Percentiles rank a stretch among this genome's conserved stretches.
Evolutionary conservation across 345 rosid species (phyloP).

Genomic region (Lagerstroemia speciosa): DNA sequence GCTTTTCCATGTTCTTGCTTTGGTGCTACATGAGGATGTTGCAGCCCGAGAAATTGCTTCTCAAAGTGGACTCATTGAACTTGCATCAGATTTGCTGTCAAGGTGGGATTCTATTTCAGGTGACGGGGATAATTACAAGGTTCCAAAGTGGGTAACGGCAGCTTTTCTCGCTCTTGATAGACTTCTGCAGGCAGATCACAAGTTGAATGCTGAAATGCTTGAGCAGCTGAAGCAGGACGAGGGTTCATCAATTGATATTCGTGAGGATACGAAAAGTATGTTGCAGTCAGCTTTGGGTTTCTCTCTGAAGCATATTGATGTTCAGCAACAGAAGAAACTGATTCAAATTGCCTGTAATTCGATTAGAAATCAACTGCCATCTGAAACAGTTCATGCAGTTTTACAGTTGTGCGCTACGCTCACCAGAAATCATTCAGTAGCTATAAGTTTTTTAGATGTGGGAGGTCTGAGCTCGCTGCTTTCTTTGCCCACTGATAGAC

Average conservation of each 20-base stretch:
- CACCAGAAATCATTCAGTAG: slow-evolving; percentile 68
- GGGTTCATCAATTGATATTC: slow-evolving; percentile 35
- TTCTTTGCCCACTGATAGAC: slow-evolving; percentile 72
- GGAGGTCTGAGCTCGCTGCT: slow-evolving; percentile 76
- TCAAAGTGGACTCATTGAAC: slow-evolving; percentile 61
- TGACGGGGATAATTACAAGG: slow-evolving; percentile 39
- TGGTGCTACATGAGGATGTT: slow-evolving; percentile 80
- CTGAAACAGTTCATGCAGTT: slow-evolving; percentile 88
- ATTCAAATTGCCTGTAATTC: slow-evolving; percentile 83
- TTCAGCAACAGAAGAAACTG: slow-evolving; percentile 62
- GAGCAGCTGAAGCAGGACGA: slow-evolving; percentile 58
- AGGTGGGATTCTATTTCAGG: slow-evolving; percentile 59
- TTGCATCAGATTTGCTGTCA: slow-evolving; percentile 60
- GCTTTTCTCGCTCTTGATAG: slow-evolving; percentile 92
- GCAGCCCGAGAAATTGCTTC: slow-evolving; percentile 78
- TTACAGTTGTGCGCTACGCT: slow-evolving; percentile 82
- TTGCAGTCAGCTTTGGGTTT: slow-evolving; percentile 45
- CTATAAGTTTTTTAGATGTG: slow-evolving; percentile 77
- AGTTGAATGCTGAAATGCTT: slow-evolving; percentile 59
- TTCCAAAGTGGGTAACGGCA: slow-evolving; percentile 90
- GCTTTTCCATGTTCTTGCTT: slow-evolving; percentile 83
- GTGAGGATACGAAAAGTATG: slow-evolving; percentile 61
- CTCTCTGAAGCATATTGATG: slow-evolving; percentile 38
- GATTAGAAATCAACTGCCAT: slow-evolving; percentile 65
- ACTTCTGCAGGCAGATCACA: slow-evolving; percentile 76